Conservation (phyloP, 75 land plant species). For the Cunninghamia lanceolata region DNA sequence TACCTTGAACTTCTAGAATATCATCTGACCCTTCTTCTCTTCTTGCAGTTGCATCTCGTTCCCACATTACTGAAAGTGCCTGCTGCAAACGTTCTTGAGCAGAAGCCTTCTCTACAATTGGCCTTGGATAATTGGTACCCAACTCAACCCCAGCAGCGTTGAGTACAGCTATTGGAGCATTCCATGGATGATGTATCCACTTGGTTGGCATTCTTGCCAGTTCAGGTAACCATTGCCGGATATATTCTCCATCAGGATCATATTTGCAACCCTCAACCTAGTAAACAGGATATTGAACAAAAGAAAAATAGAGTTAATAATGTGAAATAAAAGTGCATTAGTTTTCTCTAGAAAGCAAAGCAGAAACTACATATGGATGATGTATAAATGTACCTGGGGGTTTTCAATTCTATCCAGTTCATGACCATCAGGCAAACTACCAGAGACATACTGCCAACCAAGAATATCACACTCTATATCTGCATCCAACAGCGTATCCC, state of each 20-base stretch:
- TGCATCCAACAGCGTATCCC: conserved; percentile 94
- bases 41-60: conserved; percentile 47
- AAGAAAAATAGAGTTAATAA: neutral
- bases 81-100: conserved; percentile 63
- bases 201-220: conserved; percentile 82
- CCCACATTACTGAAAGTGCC: conserved; percentile 73
- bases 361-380: neutral
- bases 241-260: conserved; percentile 92
- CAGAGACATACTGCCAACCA: conserved; percentile 97
- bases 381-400: conserved; percentile 57
- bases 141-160: conserved; percentile 83
- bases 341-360: neutral
- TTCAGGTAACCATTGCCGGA: conserved; percentile 91
- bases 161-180: conserved; percentile 69
- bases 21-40: conserved; percentile 60
- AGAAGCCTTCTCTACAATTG: conserved; percentile 65
- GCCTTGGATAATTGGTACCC: conserved; percentile 84
- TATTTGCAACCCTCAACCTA: conserved; percentile 73
- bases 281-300: conserved; percentile 12
- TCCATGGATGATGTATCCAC: conserved; percentile 99
- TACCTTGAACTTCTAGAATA: conserved; percentile 33
- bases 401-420: conserved; percentile 74
- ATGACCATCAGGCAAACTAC: conserved; percentile 89
- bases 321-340: neutral
- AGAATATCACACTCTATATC: conserved; percentile 89